These are phyloP conservation scores for Mycena kentingensis DNA, from an alignment of 768 basidiomycete genomes.

Conservation along the genomic window DNA sequence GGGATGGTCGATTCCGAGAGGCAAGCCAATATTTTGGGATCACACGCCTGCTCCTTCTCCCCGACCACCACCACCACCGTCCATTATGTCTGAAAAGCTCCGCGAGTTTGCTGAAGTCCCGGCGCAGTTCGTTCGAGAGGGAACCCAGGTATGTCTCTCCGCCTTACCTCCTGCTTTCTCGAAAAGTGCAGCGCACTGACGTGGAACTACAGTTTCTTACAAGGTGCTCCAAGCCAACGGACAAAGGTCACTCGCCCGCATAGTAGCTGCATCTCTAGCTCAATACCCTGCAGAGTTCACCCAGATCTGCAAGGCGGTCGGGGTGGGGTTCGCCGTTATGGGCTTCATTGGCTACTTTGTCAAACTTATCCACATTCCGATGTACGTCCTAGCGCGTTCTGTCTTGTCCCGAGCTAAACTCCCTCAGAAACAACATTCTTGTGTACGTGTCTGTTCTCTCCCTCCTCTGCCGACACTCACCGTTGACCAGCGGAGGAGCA, in stretches of 20 bases:
- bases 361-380: slow-evolving; percentile 97
- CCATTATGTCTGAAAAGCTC: slow-evolving; percentile 85
- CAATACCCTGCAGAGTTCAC: slow-evolving; percentile 68
- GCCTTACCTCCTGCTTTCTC: too few relatives aligned
- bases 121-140: slow-evolving; percentile 90
- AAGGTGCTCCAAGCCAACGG: slow-evolving; percentile 96
- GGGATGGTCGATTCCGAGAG: background rate
- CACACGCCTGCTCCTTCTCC: slow-evolving; percentile 22
- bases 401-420: slow-evolving; percentile 19
- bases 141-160: slow-evolving; percentile 73
- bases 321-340: slow-evolving; percentile 98
- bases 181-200: too few relatives aligned
- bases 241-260: slow-evolving; percentile 68
- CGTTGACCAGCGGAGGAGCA: slow-evolving; percentile 67
- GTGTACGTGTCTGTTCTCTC: slow-evolving; percentile 66
- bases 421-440: slow-evolving; percentile 87
- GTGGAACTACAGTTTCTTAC: slow-evolving; percentile 99
- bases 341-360: slow-evolving; percentile 99
- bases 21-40: slow-evolving; percentile 14
- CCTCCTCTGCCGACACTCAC: slow-evolving; percentile 26
- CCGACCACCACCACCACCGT: too few relatives aligned
- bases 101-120: slow-evolving; percentile 90
- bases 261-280: background rate
- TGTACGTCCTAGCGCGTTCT: slow-evolving; percentile 59
- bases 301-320: slow-evolving; percentile 95